Evolutionary conservation across 768 basidiomycete genomes (phyloP), one percentile per base, ranked within the genome.

Genomic region (Tulasnella sp.): DNA sequence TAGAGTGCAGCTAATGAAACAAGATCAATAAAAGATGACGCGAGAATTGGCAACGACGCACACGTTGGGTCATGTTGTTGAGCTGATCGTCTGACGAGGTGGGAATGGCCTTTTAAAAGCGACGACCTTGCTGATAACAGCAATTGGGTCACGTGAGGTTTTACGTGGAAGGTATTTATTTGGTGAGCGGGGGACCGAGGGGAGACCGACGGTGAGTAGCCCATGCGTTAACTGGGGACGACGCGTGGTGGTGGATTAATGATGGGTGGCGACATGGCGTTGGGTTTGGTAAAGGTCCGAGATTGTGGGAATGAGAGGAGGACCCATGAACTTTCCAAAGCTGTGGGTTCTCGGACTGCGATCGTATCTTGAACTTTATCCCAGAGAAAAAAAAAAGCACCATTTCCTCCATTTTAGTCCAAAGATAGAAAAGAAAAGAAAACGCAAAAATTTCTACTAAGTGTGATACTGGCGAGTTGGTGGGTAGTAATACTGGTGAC

Each of bases 361-460:
- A 64, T 64, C 58, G 58, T 64, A 64, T 64, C 58, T 64, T 64
- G 58, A 64, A 64, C 58, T 64, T 25, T 64, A 64, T 64, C 58
- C 58, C 58, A 34, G 31, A 64, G 58, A 34, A 34, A 64, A 14
- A 31, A 64, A 34, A 34, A 64, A 34, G 42, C 29, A 15, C 29
- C 15, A 64, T 64, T 64, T 64, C 58, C 58, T 64, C 58, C 58
- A 64, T 34, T 34, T 64, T 64, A 64, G 58, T 64, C 58, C 58
- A 64, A 22, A 64, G 58, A 6, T 29, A 64, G 12, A 64, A 17
- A 34, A 64, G 12, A 34, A 64, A 34, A 34, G 25, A 64, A 12
- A 64, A 34, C 7, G 12, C 3, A 64, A 34, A 34, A 25, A 34
- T 64, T 34, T 64, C 58, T 64, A 64, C 58, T 29, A 14, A 34